phyloP scores from a whole-genome alignment of 257 asterid species.

The Thymus quinquecostatus region DNA sequence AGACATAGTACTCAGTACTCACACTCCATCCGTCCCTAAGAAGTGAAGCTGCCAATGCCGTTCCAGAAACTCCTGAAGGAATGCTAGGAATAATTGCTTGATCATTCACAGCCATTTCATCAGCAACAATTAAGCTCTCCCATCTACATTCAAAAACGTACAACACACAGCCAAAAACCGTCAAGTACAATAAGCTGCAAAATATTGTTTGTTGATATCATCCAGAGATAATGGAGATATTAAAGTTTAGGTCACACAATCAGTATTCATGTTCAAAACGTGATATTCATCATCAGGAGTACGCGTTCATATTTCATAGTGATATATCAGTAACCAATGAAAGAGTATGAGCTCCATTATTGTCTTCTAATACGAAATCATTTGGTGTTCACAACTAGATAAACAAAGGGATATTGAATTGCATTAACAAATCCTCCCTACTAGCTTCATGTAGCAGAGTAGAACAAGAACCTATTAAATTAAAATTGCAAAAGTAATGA shows the following conservation, averaged over 20 bases:
- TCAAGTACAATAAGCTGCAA: constrained; percentile 6
- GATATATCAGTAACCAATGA: background rate
- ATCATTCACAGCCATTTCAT: constrained; percentile 55
- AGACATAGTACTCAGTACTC: constrained; percentile 51
- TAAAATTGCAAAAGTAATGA: background rate
- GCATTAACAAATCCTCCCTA: background rate
- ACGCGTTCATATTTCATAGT: background rate
- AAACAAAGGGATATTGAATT: background rate
- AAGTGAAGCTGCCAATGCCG: constrained; percentile 96
- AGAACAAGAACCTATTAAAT: background rate
- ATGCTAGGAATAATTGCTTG: constrained; percentile 68
- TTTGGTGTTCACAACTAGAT: background rate
- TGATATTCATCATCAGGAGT: background rate
- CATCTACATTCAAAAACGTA: constrained; percentile 39
- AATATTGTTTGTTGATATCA: background rate
- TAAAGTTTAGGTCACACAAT: background rate
- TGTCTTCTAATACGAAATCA: background rate
- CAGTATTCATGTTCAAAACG: background rate
- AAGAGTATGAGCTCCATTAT: background rate
- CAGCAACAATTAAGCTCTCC: constrained; percentile 40
- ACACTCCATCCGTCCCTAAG: constrained; percentile 99
- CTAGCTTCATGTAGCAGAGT: background rate
- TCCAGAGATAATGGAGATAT: background rate
- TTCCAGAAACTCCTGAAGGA: constrained; percentile 90
- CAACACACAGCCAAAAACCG: constrained; percentile 14